A percentile compares a stretch with the other conserved stretches of the same genome.
Conservation (phyloP, 1,139 yeast genomes). For the Scheffersomyces insectosa region DNA sequence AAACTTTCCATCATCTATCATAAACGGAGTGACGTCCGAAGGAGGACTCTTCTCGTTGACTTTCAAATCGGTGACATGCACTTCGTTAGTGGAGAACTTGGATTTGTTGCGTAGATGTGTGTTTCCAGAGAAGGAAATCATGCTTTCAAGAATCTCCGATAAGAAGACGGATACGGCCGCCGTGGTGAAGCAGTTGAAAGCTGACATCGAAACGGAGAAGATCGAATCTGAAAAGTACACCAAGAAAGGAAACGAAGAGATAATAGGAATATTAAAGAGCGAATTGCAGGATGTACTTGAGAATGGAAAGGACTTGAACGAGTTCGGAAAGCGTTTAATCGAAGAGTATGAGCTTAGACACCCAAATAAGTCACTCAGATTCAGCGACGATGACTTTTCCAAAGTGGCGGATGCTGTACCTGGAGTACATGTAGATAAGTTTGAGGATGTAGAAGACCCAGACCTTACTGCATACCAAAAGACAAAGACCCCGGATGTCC, state of each 20-base stretch:
- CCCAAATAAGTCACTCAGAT: slow-evolving; percentile 15
- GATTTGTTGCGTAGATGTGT: slow-evolving; percentile 27
- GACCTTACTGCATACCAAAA: slow-evolving; percentile 22
- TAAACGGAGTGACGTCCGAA: slow-evolving; percentile 45
- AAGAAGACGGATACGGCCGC: slow-evolving; percentile 18
- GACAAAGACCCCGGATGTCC: slow-evolving; percentile 1
- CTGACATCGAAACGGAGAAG: slow-evolving; percentile 18
- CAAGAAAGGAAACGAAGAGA: neutral
- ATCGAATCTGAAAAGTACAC: slow-evolving; percentile 1
- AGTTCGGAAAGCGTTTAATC: slow-evolving; percentile 17
- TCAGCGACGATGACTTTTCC: slow-evolving; percentile 12
- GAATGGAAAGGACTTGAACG: slow-evolving; percentile 12
- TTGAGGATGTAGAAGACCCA: slow-evolving; percentile 28
- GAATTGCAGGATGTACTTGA: slow-evolving; percentile 20
- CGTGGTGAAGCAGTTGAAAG: slow-evolving; percentile 16
- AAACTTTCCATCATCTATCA: slow-evolving; percentile 42
- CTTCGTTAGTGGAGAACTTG: slow-evolving; percentile 37
- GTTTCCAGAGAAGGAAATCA: slow-evolving; percentile 3
- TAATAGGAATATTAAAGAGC: slow-evolving; percentile 6
- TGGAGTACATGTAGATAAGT: slow-evolving; percentile 15
- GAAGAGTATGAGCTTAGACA: slow-evolving; percentile 14
- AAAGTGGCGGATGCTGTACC: slow-evolving; percentile 2
- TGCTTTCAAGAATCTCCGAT: slow-evolving; percentile 18
- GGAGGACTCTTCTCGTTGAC: slow-evolving; percentile 48
- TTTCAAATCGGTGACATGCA: slow-evolving; percentile 43